These are phyloP conservation scores for Craspedostauros australis DNA, from an alignment of 108 stramenopile genomes.

Conservation along the genomic window DNA sequence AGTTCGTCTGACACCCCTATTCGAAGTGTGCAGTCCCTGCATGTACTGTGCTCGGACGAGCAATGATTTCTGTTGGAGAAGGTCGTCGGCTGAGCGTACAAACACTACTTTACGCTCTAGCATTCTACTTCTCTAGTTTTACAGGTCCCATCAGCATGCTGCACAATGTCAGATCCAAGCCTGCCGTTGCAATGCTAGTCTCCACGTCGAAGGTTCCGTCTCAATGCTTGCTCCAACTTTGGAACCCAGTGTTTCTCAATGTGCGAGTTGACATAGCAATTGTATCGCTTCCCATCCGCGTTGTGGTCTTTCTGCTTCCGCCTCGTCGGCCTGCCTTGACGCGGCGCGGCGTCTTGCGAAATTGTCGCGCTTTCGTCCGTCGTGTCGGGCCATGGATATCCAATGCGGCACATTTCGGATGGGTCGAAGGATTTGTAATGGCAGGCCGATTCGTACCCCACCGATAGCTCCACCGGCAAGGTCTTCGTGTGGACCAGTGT, in stretches of 20 bases:
- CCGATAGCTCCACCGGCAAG: background rate
- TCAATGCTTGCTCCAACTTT: constrained; percentile 18
- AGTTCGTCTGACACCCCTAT: too few relatives aligned
- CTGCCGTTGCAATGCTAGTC: too few relatives aligned
- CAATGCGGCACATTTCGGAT: constrained; percentile 20
- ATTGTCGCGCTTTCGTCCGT: background rate
- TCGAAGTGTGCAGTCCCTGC: too few relatives aligned
- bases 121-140: too few relatives aligned
- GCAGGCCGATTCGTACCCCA: constrained; percentile 17
- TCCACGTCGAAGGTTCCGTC: too few relatives aligned
- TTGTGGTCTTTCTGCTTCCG: constrained; percentile 15
- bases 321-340: constrained; percentile 8
- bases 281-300: constrained; percentile 49
- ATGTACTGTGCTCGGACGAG: too few relatives aligned
- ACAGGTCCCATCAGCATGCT: too few relatives aligned
- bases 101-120: too few relatives aligned
- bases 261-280: constrained; percentile 52
- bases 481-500: constrained; percentile 80
- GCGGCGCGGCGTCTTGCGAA: too few relatives aligned
- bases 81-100: too few relatives aligned
- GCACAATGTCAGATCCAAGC: too few relatives aligned
- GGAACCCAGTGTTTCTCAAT: constrained; percentile 45
- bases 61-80: too few relatives aligned
- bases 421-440: constrained; percentile 21
- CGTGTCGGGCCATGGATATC: constrained; percentile 19